Evolutionary conservation across 495 filamentous ascomycete genomes (phyloP).

Genomic region (Lasiosphaeriaceae sp.): DNA sequence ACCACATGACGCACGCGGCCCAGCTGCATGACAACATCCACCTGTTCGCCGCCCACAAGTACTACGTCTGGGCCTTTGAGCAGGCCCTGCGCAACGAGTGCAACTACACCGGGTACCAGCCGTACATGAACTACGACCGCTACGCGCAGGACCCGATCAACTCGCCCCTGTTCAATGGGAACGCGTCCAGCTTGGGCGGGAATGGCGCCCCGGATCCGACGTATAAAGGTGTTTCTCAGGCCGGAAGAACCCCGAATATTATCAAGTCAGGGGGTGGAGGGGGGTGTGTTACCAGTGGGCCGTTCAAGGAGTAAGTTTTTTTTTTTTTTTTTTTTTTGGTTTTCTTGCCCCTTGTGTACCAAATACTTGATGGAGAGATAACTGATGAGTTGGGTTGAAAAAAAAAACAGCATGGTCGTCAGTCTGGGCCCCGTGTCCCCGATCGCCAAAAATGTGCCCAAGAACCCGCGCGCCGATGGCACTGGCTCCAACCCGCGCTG

Average conservation of each 20-base stretch:
- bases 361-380: too few relatives aligned
- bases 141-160: slow-evolving; percentile 33
- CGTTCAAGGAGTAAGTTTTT: slow-evolving; percentile 53
- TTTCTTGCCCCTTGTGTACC: too few relatives aligned
- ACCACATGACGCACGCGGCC: slow-evolving; percentile 40
- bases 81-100: slow-evolving; percentile 66
- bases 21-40: slow-evolving; percentile 53
- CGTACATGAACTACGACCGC: slow-evolving; percentile 46
- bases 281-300: slow-evolving; percentile 55
- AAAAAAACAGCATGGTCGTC: slow-evolving; percentile 32
- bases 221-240: slow-evolving; percentile 7
- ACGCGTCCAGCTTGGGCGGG: slow-evolving; percentile 38
- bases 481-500: slow-evolving; percentile 57
- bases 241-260: slow-evolving; percentile 16
- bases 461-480: slow-evolving; percentile 32
- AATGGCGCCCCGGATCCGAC: slow-evolving; percentile 22
- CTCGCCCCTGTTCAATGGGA: slow-evolving; percentile 40
- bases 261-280: slow-evolving; percentile 52
- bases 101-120: slow-evolving; percentile 54
- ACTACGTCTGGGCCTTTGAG: slow-evolving; percentile 63
- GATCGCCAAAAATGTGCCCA: slow-evolving; percentile 10
- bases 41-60: slow-evolving; percentile 66
- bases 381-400: too few relatives aligned
- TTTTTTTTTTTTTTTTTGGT: too few relatives aligned
- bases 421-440: slow-evolving; percentile 15